Evolutionary conservation across 768 basidiomycete genomes (phyloP), one percentile per base, ranked within the genome.

Genomic region (Tremella mesenterica): DNA sequence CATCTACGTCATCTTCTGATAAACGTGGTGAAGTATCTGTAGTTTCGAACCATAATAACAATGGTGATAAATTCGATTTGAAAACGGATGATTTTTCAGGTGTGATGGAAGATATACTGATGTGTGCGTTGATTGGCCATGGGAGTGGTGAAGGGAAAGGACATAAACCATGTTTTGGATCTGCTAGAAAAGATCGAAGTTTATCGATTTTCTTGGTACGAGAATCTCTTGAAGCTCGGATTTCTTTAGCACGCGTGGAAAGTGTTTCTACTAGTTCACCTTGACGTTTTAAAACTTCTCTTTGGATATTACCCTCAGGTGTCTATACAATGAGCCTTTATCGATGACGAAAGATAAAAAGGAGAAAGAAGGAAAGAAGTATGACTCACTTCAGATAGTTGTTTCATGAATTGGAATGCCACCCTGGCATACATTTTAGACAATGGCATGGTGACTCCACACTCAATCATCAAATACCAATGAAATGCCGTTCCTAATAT

Each of bases 191-290:
- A 0, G 84, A 78, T n/a, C 86, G 85, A 6, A 99, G 78, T 65
- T 91, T 92, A 61, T 96, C 93, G 59, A 97, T 96, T 77, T 96
- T 97, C 79, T 93, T 97, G 10, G 88, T 89, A 7, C 93, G 81
- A 2, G 87, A 82, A 65, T 97, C 93, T 68, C 96, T 97, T 0
- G 86, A 89, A 5, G 80, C 83, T 23, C 90, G 83, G 1, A 96
- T 78, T 55, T 96, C 90, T 57, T 83, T 82, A 0, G 95, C 91
- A 26, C 86, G 83, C 56, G 85, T 84, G 0, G 86, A 86, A 1
- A 99, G 78, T 1, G 83, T 84, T 43, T 88, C 85, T 20, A 97
- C 82, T 50, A 97, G 81, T 34, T 92, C 82, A 4, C 85, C 90
- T 74, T 97, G 95, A 14, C 91, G 79, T n/a, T 83, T 81, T 73